Conservation (phyloP, 2,329 filamentous ascomycete genomes). For the Botrytis cinerea region DNA sequence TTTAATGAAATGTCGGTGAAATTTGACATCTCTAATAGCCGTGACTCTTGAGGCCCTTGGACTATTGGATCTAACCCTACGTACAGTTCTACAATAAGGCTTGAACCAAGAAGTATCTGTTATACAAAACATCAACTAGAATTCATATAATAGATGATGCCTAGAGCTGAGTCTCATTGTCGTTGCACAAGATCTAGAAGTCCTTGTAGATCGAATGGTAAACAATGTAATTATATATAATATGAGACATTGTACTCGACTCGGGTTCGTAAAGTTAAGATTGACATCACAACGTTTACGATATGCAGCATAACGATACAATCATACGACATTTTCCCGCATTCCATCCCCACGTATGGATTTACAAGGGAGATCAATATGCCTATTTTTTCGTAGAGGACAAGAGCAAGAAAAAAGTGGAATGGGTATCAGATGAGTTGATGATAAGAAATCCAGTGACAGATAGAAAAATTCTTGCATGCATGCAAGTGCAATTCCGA, state of each 20-base stretch:
- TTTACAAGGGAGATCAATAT: neutral
- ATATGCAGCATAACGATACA: neutral
- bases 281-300: slow-evolving; percentile 5
- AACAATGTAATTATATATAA: neutral
- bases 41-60: neutral
- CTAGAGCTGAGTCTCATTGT: slow-evolving; percentile 16
- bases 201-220: neutral
- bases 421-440: neutral
- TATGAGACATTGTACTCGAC: neutral
- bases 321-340: slow-evolving; percentile 7
- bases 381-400: neutral
- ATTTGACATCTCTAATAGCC: neutral
- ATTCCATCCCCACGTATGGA: neutral
- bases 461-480: slow-evolving; percentile 6
- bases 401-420: neutral
- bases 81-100: neutral
- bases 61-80: neutral
- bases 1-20: slow-evolving; percentile 10
- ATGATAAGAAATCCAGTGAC: slow-evolving; percentile 15
- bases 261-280: slow-evolving; percentile 11
- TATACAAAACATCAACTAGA: neutral
- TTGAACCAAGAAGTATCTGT: neutral
- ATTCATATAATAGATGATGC: neutral
- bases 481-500: slow-evolving; percentile 15
- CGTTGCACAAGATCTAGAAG: neutral